Evolutionary conservation across 495 filamentous ascomycete genomes (phyloP).

Genomic region (Penicilliopsis zonata): DNA sequence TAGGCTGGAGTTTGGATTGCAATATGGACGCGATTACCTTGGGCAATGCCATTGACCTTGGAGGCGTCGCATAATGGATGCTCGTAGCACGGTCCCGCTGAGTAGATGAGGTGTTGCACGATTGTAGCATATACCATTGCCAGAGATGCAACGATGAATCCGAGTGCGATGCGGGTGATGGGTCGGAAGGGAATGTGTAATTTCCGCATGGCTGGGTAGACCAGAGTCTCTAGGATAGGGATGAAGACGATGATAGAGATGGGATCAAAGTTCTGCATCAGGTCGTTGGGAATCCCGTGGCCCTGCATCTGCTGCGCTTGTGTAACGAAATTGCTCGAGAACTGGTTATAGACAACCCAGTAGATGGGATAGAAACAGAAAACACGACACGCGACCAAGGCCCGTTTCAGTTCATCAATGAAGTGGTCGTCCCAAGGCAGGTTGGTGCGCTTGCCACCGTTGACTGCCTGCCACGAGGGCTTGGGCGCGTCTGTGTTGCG

Average conservation of each 20-base stretch:
- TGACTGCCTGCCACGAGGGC: conserved; percentile 41
- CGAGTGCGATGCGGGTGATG: conserved; percentile 62
- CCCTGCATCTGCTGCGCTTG: conserved; percentile 42
- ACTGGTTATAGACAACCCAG: conserved; percentile 51
- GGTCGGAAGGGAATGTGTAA: conserved; percentile 55
- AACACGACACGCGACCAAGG: conserved; percentile 46
- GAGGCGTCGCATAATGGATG: conserved; percentile 22
- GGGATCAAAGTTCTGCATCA: conserved; percentile 67
- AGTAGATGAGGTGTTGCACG: conserved; percentile 62
- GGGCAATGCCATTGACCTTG: conserved; percentile 15
- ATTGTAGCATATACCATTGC: conserved; percentile 57
- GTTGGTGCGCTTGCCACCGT: conserved; percentile 20
- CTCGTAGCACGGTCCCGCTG: conserved; percentile 38
- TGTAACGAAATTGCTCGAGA: conserved; percentile 46
- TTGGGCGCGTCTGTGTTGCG: conserved; percentile 48
- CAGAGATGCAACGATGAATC: conserved; percentile 52
- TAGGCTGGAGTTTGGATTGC: conserved; percentile 61
- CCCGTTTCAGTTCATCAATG: conserved; percentile 50
- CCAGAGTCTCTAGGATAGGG: conserved; percentile 51
- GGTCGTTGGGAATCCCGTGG: conserved; percentile 56
- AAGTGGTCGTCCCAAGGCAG: conserved; percentile 50
- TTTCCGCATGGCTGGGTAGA: conserved; percentile 58
- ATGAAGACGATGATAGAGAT: conserved; percentile 62
- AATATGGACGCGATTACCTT: conserved; percentile 44
- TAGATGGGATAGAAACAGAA: conserved; percentile 49